phyloP scores from a whole-genome alignment of 2,329 filamentous ascomycete genomes.

The Fusarium transvaalense region DNA sequence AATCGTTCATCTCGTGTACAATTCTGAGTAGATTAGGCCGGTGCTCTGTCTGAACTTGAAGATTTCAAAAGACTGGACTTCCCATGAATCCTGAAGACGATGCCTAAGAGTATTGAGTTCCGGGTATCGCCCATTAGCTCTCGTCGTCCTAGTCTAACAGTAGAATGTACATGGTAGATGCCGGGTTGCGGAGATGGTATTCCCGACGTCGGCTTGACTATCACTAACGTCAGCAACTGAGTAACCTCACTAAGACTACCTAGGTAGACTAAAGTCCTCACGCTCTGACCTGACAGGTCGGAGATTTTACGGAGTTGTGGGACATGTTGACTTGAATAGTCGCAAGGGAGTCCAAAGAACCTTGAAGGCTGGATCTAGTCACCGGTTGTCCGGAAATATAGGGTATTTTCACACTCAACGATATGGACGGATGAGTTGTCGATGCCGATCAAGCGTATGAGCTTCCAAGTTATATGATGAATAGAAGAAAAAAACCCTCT shows the following conservation, averaged over 20 bases:
- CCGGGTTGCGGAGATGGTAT: slow-evolving; percentile 12
- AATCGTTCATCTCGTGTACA: background rate
- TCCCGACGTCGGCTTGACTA: slow-evolving; percentile 29
- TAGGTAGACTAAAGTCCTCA: background rate
- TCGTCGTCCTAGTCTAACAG: background rate
- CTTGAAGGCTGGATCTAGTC: slow-evolving; percentile 24
- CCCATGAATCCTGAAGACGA: background rate
- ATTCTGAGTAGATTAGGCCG: background rate
- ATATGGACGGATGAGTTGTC: background rate
- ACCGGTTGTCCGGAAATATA: slow-evolving; percentile 11
- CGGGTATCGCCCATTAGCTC: background rate
- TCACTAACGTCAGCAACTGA: slow-evolving; percentile 19
- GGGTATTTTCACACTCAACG: background rate
- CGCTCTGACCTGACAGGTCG: slow-evolving; percentile 16
- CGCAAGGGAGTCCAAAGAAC: slow-evolving; percentile 26
- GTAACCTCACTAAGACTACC: background rate
- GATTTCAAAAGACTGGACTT: background rate
- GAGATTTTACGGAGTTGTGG: slow-evolving; percentile 39
- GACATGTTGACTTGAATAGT: background rate
- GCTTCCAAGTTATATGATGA: background rate
- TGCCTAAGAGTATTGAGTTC: background rate
- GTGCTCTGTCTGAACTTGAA: background rate
- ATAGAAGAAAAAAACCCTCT: no score
- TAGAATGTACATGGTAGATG: background rate
- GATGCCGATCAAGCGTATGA: background rate